Base-by-base conservation (phyloP, 129 eudicot species). In the Flaveria sonorensis region DNA sequence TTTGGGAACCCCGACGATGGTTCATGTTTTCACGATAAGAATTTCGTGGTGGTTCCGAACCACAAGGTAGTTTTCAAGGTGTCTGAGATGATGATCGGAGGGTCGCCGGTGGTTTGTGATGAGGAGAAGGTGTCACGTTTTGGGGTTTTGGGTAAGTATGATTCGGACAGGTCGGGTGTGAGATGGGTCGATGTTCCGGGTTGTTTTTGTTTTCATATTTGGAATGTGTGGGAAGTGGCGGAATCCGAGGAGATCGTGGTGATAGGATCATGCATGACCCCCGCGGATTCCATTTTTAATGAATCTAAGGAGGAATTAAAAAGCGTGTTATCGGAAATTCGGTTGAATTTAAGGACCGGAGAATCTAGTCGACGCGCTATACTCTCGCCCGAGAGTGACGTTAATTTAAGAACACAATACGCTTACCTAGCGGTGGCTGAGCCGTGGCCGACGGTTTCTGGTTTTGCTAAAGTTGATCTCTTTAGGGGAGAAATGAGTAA, bases 201-300 rank as follows among this genome's bases (percentile, higher is more conserved):
- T 59, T 80, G 85, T 57, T 84, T 84, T 12, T 84, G 83, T 68
- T 84, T 84, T 18, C 88, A 85, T 15, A 32, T 85, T 0, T 85
- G 88, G 88, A 85, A 85, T n/a, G 80, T 85, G 0, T 85, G 88
- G 88, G 88, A 85, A 68, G 88, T 77, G 1, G 16, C 66, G 30
- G 82, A 71, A 68, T 63, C 73, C 14, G 81, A 59, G 30, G 88
- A 85, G 78, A 51, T 81, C 42, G 85, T 81, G 5, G 88, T 85
- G 53, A 85, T 85, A 16, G 85, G 88, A 61, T 85, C 88, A 4
- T 85, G 85, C 36, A 85, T 85, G 88, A 85, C 88, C 40, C 85
- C 88, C 21, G 83, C 85, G 2, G 85, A 85, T 82, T 77, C 88
- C 7, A 81, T 85, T 61, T 85, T 85, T 66, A 85, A 85, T 36